phyloP scores from a whole-genome alignment of 169 alveolate genomes.

The Plasmodium vinckei region DNA sequence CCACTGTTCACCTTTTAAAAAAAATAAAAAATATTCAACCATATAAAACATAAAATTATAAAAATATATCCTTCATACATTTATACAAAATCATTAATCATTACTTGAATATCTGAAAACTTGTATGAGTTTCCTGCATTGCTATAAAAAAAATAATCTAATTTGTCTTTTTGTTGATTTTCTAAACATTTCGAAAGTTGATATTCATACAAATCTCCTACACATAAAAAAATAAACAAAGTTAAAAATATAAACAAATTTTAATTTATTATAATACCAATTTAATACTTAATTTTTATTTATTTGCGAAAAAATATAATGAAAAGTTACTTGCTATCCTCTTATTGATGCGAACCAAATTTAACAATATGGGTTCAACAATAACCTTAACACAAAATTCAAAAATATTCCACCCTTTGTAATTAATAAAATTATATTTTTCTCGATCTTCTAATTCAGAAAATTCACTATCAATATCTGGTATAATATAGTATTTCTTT shows the following conservation, averaged over 20 bases:
- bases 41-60: not conserved
- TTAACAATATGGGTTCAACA: constrained; percentile 63
- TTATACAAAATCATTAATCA: not conserved
- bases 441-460: constrained; percentile 26
- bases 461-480: constrained; percentile 59
- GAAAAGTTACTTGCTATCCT: constrained; percentile 22
- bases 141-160: constrained; percentile 40
- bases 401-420: constrained; percentile 43
- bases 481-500: constrained; percentile 45
- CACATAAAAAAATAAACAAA: not conserved
- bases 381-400: constrained; percentile 46
- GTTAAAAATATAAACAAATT: not conserved
- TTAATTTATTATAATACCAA: not conserved
- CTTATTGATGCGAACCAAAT: constrained; percentile 43
- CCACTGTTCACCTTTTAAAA: constrained; percentile 52
- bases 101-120: constrained; percentile 64
- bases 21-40: not conserved
- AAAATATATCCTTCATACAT: not conserved
- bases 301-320: constrained; percentile 1
- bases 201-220: constrained; percentile 25
- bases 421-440: constrained; percentile 17
- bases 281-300: not conserved
- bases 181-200: constrained; percentile 26
- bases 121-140: constrained; percentile 31
- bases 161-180: constrained; percentile 26